phyloP scores from a whole-genome alignment of 164 flowering plant species.

The Houttuynia cordata region DNA sequence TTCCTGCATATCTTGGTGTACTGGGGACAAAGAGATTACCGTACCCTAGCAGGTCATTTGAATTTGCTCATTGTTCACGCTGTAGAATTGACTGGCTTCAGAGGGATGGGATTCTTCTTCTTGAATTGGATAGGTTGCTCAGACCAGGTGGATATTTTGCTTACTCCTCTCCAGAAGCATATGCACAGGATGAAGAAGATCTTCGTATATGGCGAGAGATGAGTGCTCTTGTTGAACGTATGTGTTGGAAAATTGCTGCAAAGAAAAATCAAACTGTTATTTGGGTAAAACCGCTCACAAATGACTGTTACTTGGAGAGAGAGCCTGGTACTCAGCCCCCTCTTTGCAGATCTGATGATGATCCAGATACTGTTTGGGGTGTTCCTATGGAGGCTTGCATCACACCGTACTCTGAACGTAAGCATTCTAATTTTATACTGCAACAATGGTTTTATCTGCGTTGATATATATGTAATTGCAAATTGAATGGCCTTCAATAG shows the following conservation, averaged over 20 bases:
- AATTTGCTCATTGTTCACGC: conserved; percentile 88
- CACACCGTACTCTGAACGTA: conserved; percentile 76
- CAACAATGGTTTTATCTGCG: neutral
- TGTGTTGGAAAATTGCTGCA: conserved; percentile 87
- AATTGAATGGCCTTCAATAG: no score
- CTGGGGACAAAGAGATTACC: conserved; percentile 86
- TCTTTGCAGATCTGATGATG: conserved; percentile 70
- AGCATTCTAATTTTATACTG: conserved; percentile 13
- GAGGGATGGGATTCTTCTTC: conserved; percentile 83
- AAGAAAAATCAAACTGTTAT: conserved; percentile 80
- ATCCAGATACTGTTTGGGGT: conserved; percentile 72
- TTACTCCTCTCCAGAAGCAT: conserved; percentile 93
- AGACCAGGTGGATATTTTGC: conserved; percentile 96
- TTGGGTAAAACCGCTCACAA: conserved; percentile 79
- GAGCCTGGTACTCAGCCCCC: conserved; percentile 73
- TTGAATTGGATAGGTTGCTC: conserved; percentile 82
- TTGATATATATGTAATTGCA: no score
- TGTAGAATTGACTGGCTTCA: conserved; percentile 97
- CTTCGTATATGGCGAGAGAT: conserved; percentile 72
- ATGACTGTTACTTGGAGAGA: conserved; percentile 75
- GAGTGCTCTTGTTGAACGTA: conserved; percentile 83
- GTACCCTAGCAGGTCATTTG: conserved; percentile 92
- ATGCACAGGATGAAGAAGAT: conserved; percentile 92
- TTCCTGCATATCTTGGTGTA: conserved; percentile 87
- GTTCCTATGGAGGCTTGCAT: conserved; percentile 80